These are phyloP conservation scores for Filobasidium floriforme DNA, from an alignment of 768 basidiomycete species.

Conservation along the genomic window DNA sequence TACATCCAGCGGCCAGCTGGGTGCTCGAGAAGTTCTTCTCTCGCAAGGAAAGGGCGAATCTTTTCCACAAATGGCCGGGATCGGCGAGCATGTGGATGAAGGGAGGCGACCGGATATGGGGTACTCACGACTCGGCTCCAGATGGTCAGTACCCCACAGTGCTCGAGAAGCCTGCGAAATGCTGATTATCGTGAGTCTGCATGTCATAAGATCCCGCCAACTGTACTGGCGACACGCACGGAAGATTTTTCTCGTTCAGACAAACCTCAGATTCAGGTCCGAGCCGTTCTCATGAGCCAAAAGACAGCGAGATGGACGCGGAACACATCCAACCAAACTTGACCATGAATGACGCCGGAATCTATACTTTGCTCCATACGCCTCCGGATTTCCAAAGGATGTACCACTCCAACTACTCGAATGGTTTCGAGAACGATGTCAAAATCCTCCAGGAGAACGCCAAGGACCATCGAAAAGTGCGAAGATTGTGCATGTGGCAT, in stretches of 20 bases:
- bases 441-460: constrained; percentile 56
- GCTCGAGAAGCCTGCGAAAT: constrained; percentile 5
- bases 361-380: constrained; percentile 76
- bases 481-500: neutral
- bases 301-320: constrained; percentile 27
- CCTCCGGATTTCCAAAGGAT: constrained; percentile 47
- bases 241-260: constrained; percentile 75
- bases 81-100: constrained; percentile 92
- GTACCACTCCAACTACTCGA: constrained; percentile 68
- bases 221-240: constrained; percentile 57
- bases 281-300: neutral
- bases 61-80: constrained; percentile 93
- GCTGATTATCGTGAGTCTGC: constrained; percentile 63
- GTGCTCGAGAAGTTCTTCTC: constrained; percentile 64
- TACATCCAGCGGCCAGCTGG: constrained; percentile 44
- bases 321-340: constrained; percentile 53
- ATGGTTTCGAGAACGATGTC: constrained; percentile 33
- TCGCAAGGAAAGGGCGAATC: constrained; percentile 70
- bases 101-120: constrained; percentile 46
- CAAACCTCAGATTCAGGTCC: constrained; percentile 26
- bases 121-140: neutral
- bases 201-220: constrained; percentile 53
- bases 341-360: constrained; percentile 65
- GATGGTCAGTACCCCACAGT: neutral
- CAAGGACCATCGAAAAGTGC: constrained; percentile 58